Conservation (phyloP, 805 yeast species). For the Candida insectorum region DNA sequence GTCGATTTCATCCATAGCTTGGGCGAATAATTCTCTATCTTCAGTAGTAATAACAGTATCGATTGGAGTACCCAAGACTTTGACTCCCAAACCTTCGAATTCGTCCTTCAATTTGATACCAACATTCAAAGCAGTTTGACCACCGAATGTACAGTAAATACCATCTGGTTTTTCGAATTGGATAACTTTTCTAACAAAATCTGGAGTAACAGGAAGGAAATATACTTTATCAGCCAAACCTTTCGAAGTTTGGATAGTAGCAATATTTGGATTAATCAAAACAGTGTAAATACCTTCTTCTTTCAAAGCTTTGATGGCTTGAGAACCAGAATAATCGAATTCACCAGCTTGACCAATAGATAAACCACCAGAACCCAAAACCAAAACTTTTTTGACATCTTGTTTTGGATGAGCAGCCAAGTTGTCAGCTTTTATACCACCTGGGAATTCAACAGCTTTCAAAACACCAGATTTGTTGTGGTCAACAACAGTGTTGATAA, state of each 20-base stretch:
- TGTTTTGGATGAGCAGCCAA: slow-evolving; percentile 72
- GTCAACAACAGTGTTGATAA: slow-evolving; percentile 75
- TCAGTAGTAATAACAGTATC: slow-evolving; percentile 94
- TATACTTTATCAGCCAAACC: slow-evolving; percentile 93
- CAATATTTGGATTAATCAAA: slow-evolving; percentile 91
- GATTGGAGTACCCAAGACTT: slow-evolving; percentile 97
- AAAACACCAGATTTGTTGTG: slow-evolving; percentile 54
- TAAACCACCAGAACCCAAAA: slow-evolving; percentile 95
- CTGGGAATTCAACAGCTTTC: slow-evolving; percentile 85
- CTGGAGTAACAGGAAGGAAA: slow-evolving; percentile 95
- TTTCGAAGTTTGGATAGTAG: slow-evolving; percentile 95
- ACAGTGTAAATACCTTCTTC: slow-evolving; percentile 96
- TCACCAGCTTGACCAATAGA: slow-evolving; percentile 99
- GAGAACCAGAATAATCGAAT: slow-evolving; percentile 95
- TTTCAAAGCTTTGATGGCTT: slow-evolving; percentile 91
- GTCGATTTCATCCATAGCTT: slow-evolving; percentile 89
- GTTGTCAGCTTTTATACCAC: slow-evolving; percentile 76
- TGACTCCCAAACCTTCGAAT: slow-evolving; percentile 83
- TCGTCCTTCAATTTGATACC: slow-evolving; percentile 97
- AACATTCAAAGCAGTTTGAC: slow-evolving; percentile 95
- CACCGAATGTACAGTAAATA: slow-evolving; percentile 93
- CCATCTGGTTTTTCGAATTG: slow-evolving; percentile 98
- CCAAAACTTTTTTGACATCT: slow-evolving; percentile 85
- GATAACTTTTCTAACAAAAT: slow-evolving; percentile 90
- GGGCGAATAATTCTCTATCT: slow-evolving; percentile 94